Evolutionary conservation across 2,329 filamentous ascomycete genomes (phyloP).

Genomic region (Verticillium albo-atrum): DNA sequence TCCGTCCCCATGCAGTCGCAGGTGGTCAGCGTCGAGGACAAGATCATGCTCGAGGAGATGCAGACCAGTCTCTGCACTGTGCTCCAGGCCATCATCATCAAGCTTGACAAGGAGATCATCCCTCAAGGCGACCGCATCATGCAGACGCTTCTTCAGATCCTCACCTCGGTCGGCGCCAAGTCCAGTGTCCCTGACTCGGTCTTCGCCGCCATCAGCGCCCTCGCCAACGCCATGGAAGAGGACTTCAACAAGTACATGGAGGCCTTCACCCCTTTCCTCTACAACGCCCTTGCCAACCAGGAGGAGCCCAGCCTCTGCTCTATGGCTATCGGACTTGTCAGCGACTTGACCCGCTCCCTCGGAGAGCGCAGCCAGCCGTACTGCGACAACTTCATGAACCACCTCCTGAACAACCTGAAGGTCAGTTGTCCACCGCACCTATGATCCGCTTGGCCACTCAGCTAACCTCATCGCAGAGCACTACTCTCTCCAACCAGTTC

Average conservation of each 20-base stretch:
- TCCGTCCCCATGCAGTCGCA: constrained; percentile 86
- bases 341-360: constrained; percentile 90
- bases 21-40: constrained; percentile 95
- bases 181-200: constrained; percentile 92
- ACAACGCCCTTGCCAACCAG: constrained; percentile 91
- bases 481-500: constrained; percentile 87
- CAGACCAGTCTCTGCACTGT: constrained; percentile 93
- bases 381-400: constrained; percentile 98
- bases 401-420: constrained; percentile 85
- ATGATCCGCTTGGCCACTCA: constrained; percentile 18
- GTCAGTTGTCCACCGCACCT: constrained; percentile 39
- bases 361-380: constrained; percentile 88
- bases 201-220: constrained; percentile 86
- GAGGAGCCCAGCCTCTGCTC: constrained; percentile 92
- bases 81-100: constrained; percentile 83
- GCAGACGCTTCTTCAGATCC: constrained; percentile 77
- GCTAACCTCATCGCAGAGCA: constrained; percentile 52
- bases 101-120: constrained; percentile 84
- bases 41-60: constrained; percentile 93
- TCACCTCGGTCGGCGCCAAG: constrained; percentile 73
- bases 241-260: constrained; percentile 98
- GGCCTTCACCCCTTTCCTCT: constrained; percentile 84
- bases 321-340: constrained; percentile 95
- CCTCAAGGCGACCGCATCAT: constrained; percentile 93
- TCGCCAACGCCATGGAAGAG: constrained; percentile 86